Evolutionary conservation across 164 flowering plant genomes (phyloP).

Genomic region (Dillenia suffruticosa): DNA sequence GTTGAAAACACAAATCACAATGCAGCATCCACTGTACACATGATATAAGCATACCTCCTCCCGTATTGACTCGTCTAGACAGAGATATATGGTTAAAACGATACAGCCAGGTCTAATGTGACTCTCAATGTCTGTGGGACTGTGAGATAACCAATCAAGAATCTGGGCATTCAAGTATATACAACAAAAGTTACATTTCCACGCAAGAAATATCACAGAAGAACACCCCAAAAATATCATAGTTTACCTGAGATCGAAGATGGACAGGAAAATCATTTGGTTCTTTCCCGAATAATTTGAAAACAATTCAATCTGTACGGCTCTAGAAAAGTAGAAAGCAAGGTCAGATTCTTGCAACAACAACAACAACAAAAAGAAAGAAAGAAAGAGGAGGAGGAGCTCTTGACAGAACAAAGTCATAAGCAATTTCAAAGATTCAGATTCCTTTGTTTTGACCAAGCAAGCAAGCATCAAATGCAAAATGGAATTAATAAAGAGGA

Average conservation of each 20-base stretch:
- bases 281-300: slow-evolving; percentile 57
- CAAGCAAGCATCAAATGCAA: too few relatives aligned
- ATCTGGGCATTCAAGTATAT: slow-evolving; percentile 29
- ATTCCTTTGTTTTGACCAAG: too few relatives aligned
- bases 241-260: slow-evolving; percentile 45
- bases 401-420: too few relatives aligned
- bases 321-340: slow-evolving; percentile 20
- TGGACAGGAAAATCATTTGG: slow-evolving; percentile 46
- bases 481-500: too few relatives aligned
- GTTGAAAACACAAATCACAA: too few relatives aligned
- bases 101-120: slow-evolving; percentile 77
- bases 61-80: slow-evolving; percentile 46
- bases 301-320: slow-evolving; percentile 49
- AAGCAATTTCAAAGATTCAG: too few relatives aligned
- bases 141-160: slow-evolving; percentile 63
- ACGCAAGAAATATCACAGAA: too few relatives aligned
- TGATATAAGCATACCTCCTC: slow-evolving; percentile 47
- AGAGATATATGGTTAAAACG: slow-evolving; percentile 60
- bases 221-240: not conserved
- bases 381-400: too few relatives aligned
- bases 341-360: too few relatives aligned
- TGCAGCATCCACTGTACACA: too few relatives aligned
- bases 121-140: slow-evolving; percentile 79
- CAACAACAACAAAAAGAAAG: too few relatives aligned
- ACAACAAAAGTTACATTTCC: too few relatives aligned